A percentile compares a stretch with the other conserved stretches of the same genome.
These are phyloP conservation scores for Prunus campanulata DNA, from an alignment of 306 rosid genomes.

Conservation along the genomic window DNA sequence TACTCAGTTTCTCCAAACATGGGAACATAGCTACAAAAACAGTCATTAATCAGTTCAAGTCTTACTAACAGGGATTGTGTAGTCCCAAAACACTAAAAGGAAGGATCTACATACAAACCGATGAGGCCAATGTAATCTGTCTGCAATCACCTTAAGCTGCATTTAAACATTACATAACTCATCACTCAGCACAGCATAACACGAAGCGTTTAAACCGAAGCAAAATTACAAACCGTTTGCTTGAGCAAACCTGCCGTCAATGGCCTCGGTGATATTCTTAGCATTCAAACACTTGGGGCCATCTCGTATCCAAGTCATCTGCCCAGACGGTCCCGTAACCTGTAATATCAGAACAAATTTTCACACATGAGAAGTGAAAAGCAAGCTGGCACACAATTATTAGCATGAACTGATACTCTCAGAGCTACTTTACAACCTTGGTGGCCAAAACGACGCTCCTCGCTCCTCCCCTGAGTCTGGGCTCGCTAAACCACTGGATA, in stretches of 20 bases:
- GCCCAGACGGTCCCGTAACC: slow-evolving; percentile 94
- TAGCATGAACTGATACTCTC: neutral
- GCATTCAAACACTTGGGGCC: slow-evolving; percentile 76
- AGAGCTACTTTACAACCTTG: slow-evolving; percentile 45
- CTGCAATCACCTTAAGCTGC: slow-evolving; percentile 75
- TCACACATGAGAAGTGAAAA: neutral
- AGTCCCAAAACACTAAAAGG: slow-evolving; percentile 1
- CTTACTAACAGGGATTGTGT: neutral
- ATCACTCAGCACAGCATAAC: neutral
- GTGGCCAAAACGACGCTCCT: slow-evolving; percentile 73
- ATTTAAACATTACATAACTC: slow-evolving; percentile 7
- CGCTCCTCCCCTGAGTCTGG: slow-evolving; percentile 74
- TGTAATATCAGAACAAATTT: slow-evolving; percentile 12
- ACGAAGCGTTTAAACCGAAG: neutral
- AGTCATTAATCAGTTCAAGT: slow-evolving; percentile 1
- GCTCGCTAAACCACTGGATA: slow-evolving; percentile 88
- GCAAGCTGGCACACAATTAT: neutral
- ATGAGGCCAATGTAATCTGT: slow-evolving; percentile 92
- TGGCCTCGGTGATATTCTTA: slow-evolving; percentile 60
- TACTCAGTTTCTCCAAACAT: slow-evolving; percentile 91
- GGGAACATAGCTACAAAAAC: slow-evolving; percentile 66
- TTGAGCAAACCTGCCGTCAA: slow-evolving; percentile 59
- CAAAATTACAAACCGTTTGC: neutral
- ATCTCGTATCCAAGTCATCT: slow-evolving; percentile 92
- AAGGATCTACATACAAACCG: slow-evolving; percentile 69